Conservation (phyloP, 2,329 filamentous ascomycete species). For the Annulohypoxylon truncatum region DNA sequence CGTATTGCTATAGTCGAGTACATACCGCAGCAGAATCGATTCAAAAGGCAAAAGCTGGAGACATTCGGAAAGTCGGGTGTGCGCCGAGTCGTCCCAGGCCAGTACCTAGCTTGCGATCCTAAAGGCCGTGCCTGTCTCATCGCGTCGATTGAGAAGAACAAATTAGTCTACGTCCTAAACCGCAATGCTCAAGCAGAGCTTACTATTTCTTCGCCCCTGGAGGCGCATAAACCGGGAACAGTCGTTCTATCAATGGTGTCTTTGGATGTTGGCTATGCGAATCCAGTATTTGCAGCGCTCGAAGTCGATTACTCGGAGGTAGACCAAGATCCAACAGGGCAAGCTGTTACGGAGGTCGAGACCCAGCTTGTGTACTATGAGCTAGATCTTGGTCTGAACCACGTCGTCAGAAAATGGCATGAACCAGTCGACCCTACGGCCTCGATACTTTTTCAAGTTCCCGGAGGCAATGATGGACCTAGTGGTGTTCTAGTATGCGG, state of each 20-base stretch:
- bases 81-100: conserved; percentile 90
- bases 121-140: conserved; percentile 96
- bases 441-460: conserved; percentile 92
- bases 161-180: conserved; percentile 98
- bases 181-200: conserved; percentile 93
- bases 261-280: conserved; percentile 95
- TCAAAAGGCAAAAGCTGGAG: conserved; percentile 91
- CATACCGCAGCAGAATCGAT: conserved; percentile 83
- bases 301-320: conserved; percentile 93
- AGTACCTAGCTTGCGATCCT: conserved; percentile 95
- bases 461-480: conserved; percentile 91
- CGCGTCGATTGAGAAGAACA: conserved; percentile 97
- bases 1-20: conserved; percentile 96
- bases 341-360: conserved; percentile 83
- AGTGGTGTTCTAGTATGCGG: conserved; percentile 96
- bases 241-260: conserved; percentile 89
- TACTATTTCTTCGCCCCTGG: conserved; percentile 95
- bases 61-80: conserved; percentile 98
- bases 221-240: conserved; percentile 93
- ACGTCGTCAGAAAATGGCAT: conserved; percentile 96
- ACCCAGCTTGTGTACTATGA: conserved; percentile 97
- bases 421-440: conserved; percentile 92
- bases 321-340: conserved; percentile 89
- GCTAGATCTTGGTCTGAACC: conserved; percentile 94
- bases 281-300: conserved; percentile 93